Conservation (phyloP, 345 rosid genomes). For the Boechera retrofracta region DNA sequence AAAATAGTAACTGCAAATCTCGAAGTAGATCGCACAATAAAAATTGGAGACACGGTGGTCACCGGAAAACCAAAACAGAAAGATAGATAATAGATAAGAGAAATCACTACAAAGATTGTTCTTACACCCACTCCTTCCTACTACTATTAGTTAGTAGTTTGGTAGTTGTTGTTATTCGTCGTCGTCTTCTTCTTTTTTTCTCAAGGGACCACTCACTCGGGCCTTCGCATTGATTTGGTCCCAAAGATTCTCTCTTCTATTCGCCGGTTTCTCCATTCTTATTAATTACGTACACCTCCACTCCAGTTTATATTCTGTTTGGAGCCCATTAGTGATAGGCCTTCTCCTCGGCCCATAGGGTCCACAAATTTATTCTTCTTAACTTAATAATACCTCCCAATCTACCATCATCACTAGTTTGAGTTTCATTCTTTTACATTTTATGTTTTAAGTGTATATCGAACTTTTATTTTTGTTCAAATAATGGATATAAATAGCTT, state of each 20-base stretch:
- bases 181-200: slow-evolving; percentile 1
- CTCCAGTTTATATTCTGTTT: too few species aligned
- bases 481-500: too few species aligned
- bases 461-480: too few species aligned
- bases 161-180: background rate
- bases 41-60: background rate
- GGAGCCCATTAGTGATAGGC: background rate
- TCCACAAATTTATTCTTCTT: too few species aligned
- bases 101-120: background rate
- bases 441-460: too few species aligned
- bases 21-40: background rate
- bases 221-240: slow-evolving; percentile 35
- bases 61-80: background rate
- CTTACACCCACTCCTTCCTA: background rate
- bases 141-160: background rate
- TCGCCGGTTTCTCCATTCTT: background rate
- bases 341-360: background rate
- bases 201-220: slow-evolving; percentile 15
- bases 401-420: too few species aligned
- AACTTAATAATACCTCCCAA: too few species aligned
- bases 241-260: background rate
- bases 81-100: background rate
- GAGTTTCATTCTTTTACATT: too few species aligned
- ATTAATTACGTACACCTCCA: too few species aligned
- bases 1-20: too few species aligned